Conservation (phyloP, 768 basidiomycete species). For the Russula emetica region DNA sequence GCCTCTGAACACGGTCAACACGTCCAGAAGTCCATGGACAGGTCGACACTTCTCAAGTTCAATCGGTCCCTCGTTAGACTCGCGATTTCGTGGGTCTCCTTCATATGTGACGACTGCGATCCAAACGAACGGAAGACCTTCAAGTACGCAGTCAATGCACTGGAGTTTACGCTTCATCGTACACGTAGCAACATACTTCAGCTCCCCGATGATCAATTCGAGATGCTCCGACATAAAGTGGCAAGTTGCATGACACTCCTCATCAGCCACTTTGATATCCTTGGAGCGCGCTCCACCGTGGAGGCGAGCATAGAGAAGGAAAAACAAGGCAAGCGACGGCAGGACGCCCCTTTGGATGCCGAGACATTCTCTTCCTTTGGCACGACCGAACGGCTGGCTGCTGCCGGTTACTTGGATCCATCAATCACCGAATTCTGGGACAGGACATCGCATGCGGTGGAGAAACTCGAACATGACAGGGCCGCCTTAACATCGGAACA, state of each 20-base stretch:
- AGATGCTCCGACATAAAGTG: constrained; percentile 84
- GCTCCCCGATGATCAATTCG: constrained; percentile 83
- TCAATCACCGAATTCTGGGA: constrained; percentile 78
- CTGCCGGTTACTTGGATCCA: constrained; percentile 51
- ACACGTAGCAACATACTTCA: constrained; percentile 89
- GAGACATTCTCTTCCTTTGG: constrained; percentile 41
- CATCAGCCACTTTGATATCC: constrained; percentile 95
- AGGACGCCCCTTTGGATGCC: constrained; percentile 42
- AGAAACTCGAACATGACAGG: constrained; percentile 62
- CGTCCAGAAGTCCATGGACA: constrained; percentile 85
- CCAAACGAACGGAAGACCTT: constrained; percentile 94
- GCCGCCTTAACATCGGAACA: constrained; percentile 60
- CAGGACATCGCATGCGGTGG: constrained; percentile 53
- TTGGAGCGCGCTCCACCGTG: constrained; percentile 84
- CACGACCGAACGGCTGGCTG: constrained; percentile 32
- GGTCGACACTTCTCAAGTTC: constrained; percentile 63
- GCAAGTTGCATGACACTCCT: constrained; percentile 96
- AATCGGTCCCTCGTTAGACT: constrained; percentile 80
- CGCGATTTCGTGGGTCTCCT: constrained; percentile 96
- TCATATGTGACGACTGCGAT: constrained; percentile 97
- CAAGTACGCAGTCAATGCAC: constrained; percentile 95
- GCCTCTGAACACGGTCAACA: constrained; percentile 96
- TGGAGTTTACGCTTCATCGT: constrained; percentile 86
- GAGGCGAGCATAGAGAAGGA: constrained; percentile 92
- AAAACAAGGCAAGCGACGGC: constrained; percentile 60